Conservation (phyloP, 2,329 filamentous ascomycete genomes). For the Ophiostoma populinum region DNA sequence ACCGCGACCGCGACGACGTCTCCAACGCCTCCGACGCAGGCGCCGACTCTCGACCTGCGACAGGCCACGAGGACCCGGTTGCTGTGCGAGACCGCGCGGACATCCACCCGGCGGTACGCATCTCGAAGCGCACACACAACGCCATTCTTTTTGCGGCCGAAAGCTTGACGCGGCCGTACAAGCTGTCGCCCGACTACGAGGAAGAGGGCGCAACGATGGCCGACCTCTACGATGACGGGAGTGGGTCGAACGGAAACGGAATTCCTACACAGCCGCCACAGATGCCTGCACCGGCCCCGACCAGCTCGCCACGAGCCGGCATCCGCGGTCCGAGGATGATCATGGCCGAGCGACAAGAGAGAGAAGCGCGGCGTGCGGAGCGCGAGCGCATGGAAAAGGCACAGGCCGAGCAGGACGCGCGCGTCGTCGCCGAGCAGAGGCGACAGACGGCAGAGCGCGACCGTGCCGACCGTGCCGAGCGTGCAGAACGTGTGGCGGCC, state of each 20-base stretch:
- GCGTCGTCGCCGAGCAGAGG: constrained; percentile 35
- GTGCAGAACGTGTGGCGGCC: constrained; percentile 19
- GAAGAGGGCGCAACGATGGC: constrained; percentile 92
- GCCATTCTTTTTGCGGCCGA: constrained; percentile 88
- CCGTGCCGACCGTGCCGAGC: constrained; percentile 38
- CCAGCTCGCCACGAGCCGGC: constrained; percentile 37
- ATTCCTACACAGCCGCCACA: constrained; percentile 24
- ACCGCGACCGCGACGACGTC: constrained; percentile 15
- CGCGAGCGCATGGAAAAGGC: constrained; percentile 44
- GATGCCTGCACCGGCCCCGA: constrained; percentile 30
- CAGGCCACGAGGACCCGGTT: too few species aligned
- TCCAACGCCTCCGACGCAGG: not conserved
- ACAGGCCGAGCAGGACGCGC: constrained; percentile 38
- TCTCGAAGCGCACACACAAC: constrained; percentile 72
- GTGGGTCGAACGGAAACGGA: constrained; percentile 33
- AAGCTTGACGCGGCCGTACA: constrained; percentile 63
- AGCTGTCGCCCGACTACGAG: constrained; percentile 65
- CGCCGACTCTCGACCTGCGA: not conserved
- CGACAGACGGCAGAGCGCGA: constrained; percentile 12
- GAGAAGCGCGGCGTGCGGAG: constrained; percentile 56
- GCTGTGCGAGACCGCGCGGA: constrained; percentile 18
- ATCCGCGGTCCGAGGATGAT: constrained; percentile 79
- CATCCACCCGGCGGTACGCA: constrained; percentile 35
- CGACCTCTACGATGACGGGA: constrained; percentile 34
- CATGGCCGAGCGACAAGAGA: constrained; percentile 69